A percentile compares a stretch with the other conserved stretches of the same genome.
phyloP scores from a whole-genome alignment of 805 yeast genomes.

The Kodamaea kaohsiungensis region DNA sequence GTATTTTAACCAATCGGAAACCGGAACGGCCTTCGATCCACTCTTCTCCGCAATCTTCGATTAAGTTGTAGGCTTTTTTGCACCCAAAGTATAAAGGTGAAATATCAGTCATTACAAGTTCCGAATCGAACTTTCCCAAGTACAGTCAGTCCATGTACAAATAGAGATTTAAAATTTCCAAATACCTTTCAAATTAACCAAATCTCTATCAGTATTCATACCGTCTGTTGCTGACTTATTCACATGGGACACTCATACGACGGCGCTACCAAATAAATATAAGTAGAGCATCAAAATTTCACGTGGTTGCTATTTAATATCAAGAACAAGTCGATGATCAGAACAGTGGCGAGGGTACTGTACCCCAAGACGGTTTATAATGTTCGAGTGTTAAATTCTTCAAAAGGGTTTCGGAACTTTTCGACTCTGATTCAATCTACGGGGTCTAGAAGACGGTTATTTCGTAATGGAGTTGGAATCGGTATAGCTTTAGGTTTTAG shows the following conservation, averaged over 20 bases:
- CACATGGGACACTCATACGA: not conserved
- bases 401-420: not conserved
- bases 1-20: too few relatives aligned
- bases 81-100: too few relatives aligned
- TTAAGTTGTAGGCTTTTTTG: too few relatives aligned
- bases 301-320: not conserved
- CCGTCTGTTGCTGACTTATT: not conserved
- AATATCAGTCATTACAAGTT: not conserved
- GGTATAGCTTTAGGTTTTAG: slow-evolving; percentile 27
- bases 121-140: not conserved
- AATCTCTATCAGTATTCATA: too few relatives aligned
- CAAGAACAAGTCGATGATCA: not conserved
- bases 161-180: too few relatives aligned
- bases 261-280: not conserved
- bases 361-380: not conserved
- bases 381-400: not conserved
- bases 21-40: too few relatives aligned
- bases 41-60: too few relatives aligned
- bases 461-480: not conserved
- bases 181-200: too few relatives aligned
- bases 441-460: not conserved
- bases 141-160: not conserved
- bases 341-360: not conserved
- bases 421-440: not conserved
- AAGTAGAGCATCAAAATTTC: not conserved